phyloP scores from a whole-genome alignment of 371 early-diverging fungal genomes.

The Paraphysoderma sedebokerense region DNA sequence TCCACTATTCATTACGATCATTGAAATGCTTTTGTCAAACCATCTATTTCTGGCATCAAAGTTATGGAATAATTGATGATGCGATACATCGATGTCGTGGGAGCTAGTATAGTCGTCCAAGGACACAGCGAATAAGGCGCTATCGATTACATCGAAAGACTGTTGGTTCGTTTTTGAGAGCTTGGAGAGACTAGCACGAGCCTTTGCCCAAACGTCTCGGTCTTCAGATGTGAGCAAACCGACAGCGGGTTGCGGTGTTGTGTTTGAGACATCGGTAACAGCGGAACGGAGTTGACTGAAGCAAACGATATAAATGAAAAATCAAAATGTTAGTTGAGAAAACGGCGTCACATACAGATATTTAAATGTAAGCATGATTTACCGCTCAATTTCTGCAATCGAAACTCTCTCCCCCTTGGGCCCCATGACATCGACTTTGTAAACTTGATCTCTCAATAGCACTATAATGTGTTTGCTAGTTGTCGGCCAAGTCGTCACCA shows the following conservation, averaged over 20 bases:
- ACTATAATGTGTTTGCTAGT: conserved; percentile 62
- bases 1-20: conserved; percentile 69
- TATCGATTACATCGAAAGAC: conserved; percentile 48
- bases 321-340: not conserved
- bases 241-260: conserved; percentile 33
- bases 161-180: conserved; percentile 32
- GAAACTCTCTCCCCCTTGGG: conserved; percentile 46
- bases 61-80: conserved; percentile 61
- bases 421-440: conserved; percentile 51
- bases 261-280: conserved; percentile 33
- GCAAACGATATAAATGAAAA: not conserved
- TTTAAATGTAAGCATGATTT: conserved; percentile 1
- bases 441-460: conserved; percentile 65
- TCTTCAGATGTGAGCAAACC: conserved; percentile 65
- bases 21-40: conserved; percentile 85
- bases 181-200: conserved; percentile 18
- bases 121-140: conserved; percentile 66
- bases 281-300: conserved; percentile 40
- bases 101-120: conserved; percentile 56
- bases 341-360: not conserved
- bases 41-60: conserved; percentile 67
- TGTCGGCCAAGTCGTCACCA: conserved; percentile 49
- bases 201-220: conserved; percentile 69
- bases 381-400: conserved; percentile 37
- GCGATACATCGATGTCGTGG: conserved; percentile 37